A percentile compares a stretch with the other conserved stretches of the same genome.
phyloP scores from a whole-genome alignment of 805 yeast genomes.

The Barnettozyma vustinii region DNA sequence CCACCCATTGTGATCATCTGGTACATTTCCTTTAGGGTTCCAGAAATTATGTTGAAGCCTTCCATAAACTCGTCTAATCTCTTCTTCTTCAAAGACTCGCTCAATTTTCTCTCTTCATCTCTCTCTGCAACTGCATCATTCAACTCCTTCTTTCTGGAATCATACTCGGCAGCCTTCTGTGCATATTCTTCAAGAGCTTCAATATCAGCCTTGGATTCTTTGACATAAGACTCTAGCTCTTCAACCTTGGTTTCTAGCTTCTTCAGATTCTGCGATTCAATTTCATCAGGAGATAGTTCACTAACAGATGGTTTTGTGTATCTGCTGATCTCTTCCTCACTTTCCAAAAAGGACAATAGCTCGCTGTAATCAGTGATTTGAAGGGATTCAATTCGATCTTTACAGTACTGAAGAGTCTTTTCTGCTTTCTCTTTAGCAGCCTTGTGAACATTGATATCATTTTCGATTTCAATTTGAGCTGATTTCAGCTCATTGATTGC shows the following conservation, averaged over 20 bases:
- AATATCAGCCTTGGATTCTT: constrained; percentile 57
- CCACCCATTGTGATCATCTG: constrained; percentile 99
- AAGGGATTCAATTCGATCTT: constrained; percentile 35
- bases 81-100: constrained; percentile 66
- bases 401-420: constrained; percentile 28
- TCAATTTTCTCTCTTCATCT: constrained; percentile 53
- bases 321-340: constrained; percentile 26
- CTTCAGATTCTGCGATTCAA: constrained; percentile 42
- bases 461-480: constrained; percentile 59
- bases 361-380: constrained; percentile 48
- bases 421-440: constrained; percentile 36
- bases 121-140: constrained; percentile 62
- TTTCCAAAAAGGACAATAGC: constrained; percentile 20
- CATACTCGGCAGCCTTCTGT: constrained; percentile 56
- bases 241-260: constrained; percentile 46
- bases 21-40: constrained; percentile 91
- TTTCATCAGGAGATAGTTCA: constrained; percentile 45
- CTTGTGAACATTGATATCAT: constrained; percentile 54
- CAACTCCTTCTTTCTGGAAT: constrained; percentile 56
- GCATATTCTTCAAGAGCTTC: constrained; percentile 77
- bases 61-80: constrained; percentile 87
- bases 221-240: constrained; percentile 49
- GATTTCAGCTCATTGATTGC: constrained; percentile 55
- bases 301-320: constrained; percentile 29
- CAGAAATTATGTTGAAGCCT: constrained; percentile 83